phyloP scores from a whole-genome alignment of 441 rosid genomes.

The Populus hybrid region DNA sequence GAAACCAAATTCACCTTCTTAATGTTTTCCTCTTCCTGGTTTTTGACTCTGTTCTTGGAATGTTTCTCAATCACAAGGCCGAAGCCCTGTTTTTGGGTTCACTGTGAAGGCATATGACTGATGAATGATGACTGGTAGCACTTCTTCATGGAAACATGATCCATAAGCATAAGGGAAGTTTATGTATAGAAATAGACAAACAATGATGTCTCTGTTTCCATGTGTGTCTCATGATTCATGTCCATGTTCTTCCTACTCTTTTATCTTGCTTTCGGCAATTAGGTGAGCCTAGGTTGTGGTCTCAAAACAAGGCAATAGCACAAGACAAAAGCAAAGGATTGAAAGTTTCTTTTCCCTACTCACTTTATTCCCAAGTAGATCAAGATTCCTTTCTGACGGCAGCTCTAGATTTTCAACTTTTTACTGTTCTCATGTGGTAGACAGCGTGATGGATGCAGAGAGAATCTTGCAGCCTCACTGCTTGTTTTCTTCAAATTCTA shows the following conservation, averaged over 20 bases:
- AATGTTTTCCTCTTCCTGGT: neutral
- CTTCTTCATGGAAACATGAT: no score
- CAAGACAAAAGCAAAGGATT: neutral
- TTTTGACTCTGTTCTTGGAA: neutral
- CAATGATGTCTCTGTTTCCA: neutral
- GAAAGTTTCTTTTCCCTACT: neutral
- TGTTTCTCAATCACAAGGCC: neutral
- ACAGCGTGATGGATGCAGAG: slow-evolving; percentile 19
- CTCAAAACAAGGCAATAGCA: neutral
- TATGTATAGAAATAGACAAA: no score
- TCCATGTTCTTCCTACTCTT: neutral
- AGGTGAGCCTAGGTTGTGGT: neutral
- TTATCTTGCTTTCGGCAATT: neutral
- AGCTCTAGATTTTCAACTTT: neutral
- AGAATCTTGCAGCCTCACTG: slow-evolving; percentile 18
- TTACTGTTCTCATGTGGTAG: slow-evolving; percentile 13
- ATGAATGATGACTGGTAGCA: no score
- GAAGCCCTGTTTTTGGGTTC: neutral
- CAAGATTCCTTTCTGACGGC: slow-evolving; percentile 10
- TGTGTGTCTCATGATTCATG: neutral
- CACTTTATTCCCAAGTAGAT: slow-evolving; percentile 6
- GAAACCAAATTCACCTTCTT: neutral
- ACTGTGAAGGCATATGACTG: no score
- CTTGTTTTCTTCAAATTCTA: neutral
- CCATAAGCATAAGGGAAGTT: no score